Base-by-base conservation (phyloP, 768 basidiomycete species). In the Collybia sordida region DNA sequence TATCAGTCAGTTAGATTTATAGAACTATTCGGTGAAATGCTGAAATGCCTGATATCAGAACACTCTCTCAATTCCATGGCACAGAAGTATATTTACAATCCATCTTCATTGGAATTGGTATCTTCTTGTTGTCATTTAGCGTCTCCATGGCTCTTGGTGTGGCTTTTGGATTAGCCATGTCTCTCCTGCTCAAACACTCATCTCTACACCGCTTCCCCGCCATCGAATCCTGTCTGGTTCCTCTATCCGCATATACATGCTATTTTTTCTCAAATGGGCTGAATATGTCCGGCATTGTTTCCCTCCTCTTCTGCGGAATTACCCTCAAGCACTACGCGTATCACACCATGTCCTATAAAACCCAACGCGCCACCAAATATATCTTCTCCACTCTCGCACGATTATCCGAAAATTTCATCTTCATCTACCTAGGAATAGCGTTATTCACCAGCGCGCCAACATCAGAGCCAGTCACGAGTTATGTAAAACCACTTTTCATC, bases 271-370 rank as follows among this genome's bases (percentile, higher is more conserved):
- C 93, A n/a, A 99, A 93, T 56, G 95, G 93, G 4, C 68, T 95
- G 34, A 83, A 85, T 39, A 93, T 97, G 90, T 89, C 85, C 65
- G 96, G 97, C 43, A 98, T 98, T 68, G 95, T 98, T 38, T 97
- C 95, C 3, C 82, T 98, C 35, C 85, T 98, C 39, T 98, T 99
- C 75, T 98, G 96, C 65, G 96, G 97, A 52, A 97, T 99, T 65
- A 99, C 97, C 3, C 80, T 99, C 59, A 99, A 99, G 70, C 97
- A 99, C 65, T 98, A 99, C 63, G 97, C 96, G n/a, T 98, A 97
- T 65, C 97, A 98, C 72, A 98, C 94, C 45, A 99, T 99, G 97
- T 96, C 93, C 8, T 84, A 83, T 22, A 82, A 91, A 46, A 98
- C 97, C 0, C 97, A 98, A 64, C 82, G 90, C 39, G 88, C 94